These are phyloP conservation scores for Penicillium sp. DNA, from an alignment of 2,329 filamentous ascomycete species.

Conservation along the genomic window DNA sequence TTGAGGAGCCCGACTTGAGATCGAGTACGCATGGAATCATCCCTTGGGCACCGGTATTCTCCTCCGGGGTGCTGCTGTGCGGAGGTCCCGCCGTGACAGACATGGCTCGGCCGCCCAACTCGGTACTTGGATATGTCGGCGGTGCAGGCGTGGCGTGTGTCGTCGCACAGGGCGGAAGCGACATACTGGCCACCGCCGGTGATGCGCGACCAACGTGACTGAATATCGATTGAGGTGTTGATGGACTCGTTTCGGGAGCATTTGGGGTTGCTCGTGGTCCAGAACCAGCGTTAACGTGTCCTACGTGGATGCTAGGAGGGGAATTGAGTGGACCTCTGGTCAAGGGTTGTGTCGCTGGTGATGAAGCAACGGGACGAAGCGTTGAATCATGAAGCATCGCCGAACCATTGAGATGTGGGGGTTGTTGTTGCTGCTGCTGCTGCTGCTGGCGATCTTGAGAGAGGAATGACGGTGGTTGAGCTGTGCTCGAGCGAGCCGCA, in stretches of 20 bases:
- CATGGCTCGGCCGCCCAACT: slow-evolving; percentile 22
- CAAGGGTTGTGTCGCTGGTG: slow-evolving; percentile 12
- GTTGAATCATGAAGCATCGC: slow-evolving; percentile 23
- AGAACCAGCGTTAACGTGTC: slow-evolving; percentile 27
- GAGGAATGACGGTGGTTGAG: slow-evolving; percentile 33
- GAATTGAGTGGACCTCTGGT: slow-evolving; percentile 26
- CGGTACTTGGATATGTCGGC: slow-evolving; percentile 18
- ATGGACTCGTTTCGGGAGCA: slow-evolving; percentile 33
- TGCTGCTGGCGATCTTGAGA: slow-evolving; percentile 28
- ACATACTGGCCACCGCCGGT: slow-evolving; percentile 21
- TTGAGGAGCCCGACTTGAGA: slow-evolving; percentile 37
- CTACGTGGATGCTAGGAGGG: slow-evolving; percentile 28
- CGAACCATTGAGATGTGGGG: slow-evolving; percentile 14
- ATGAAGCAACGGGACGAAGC: slow-evolving; percentile 18
- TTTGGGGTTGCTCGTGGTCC: slow-evolving; percentile 24
- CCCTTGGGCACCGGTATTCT: slow-evolving; percentile 7
- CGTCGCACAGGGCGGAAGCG: slow-evolving; percentile 16
- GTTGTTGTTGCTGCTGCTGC: slow-evolving; percentile 16
- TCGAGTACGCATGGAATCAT: slow-evolving; percentile 37
- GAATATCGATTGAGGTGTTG: slow-evolving; percentile 29
- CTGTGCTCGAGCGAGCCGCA: slow-evolving; percentile 27
- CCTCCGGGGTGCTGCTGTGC: slow-evolving; percentile 14
- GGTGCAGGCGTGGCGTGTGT: slow-evolving; percentile 16
- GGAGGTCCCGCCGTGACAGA: slow-evolving; percentile 17
- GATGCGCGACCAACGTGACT: slow-evolving; percentile 28